These are phyloP conservation scores for Phytophthora pistaciae DNA, from an alignment of 352 stramenopile genomes.

Conservation along the genomic window DNA sequence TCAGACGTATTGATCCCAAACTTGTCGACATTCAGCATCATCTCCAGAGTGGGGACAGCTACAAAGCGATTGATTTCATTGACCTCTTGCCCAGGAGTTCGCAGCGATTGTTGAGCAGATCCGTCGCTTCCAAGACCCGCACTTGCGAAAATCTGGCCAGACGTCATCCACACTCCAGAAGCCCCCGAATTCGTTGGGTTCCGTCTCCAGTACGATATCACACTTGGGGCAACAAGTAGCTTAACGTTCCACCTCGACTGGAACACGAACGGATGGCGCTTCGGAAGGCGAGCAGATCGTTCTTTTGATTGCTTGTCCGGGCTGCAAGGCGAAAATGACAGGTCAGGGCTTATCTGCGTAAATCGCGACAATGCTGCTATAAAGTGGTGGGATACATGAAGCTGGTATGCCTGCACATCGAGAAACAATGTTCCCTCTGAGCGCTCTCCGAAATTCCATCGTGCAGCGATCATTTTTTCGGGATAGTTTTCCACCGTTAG, in stretches of 20 bases:
- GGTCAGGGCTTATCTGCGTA: conserved; percentile 13
- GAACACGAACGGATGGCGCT: conserved; percentile 23
- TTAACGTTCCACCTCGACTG: conserved; percentile 54
- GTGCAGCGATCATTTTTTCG: conserved; percentile 68
- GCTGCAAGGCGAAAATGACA: conserved; percentile 12
- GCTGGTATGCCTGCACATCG: conserved; percentile 76
- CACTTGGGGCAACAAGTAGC: conserved; percentile 70
- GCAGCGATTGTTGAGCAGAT: conserved; percentile 27
- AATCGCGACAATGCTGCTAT: conserved; percentile 48
- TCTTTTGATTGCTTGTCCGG: conserved; percentile 5
- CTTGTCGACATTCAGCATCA: conserved; percentile 77
- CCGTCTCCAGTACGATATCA: conserved; percentile 68
- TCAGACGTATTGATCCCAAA: conserved; percentile 59
- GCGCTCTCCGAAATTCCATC: conserved; percentile 54
- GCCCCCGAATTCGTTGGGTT: conserved; percentile 14
- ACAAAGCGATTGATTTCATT: conserved; percentile 62
- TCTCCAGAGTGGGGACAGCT: conserved; percentile 40
- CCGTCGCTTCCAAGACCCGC: conserved; percentile 47
- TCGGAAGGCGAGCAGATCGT: neutral
- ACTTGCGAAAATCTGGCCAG: conserved; percentile 74
- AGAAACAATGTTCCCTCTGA: conserved; percentile 63
- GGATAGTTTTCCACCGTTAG: conserved; percentile 74
- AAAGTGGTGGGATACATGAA: conserved; percentile 69
- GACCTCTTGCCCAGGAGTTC: conserved; percentile 22
- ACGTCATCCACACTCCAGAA: conserved; percentile 56